phyloP scores from a whole-genome alignment of 306 rosid genomes.

The Prunus dulcis region DNA sequence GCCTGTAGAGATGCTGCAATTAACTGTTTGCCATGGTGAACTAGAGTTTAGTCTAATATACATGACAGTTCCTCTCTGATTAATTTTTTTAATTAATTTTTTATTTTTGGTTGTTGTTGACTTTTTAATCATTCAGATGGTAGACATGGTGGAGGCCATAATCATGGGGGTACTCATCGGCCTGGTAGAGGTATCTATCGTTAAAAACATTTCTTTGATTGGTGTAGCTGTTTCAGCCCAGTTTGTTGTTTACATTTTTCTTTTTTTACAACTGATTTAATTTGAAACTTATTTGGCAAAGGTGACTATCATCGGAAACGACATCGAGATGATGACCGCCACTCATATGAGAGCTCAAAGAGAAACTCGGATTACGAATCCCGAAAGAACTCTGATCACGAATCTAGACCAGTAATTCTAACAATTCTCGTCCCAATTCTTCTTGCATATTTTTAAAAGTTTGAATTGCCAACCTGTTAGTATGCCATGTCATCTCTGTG shows the following conservation, averaged over 20 bases:
- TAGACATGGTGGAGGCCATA: slow-evolving; percentile 72
- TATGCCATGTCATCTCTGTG: not conserved
- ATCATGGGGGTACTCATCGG: slow-evolving; percentile 67
- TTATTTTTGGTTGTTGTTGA: not conserved
- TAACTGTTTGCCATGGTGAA: not conserved
- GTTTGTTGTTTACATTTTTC: not conserved
- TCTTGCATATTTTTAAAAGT: slow-evolving; percentile 3
- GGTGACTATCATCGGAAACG: slow-evolving; percentile 73
- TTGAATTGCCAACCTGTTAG: slow-evolving; percentile 12
- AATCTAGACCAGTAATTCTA: slow-evolving; percentile 74
- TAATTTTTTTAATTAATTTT: not conserved
- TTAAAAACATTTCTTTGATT: slow-evolving; percentile 11
- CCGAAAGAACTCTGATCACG: slow-evolving; percentile 68
- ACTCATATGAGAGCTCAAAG: slow-evolving; percentile 57
- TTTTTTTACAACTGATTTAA: not conserved
- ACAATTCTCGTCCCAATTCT: slow-evolving; percentile 14
- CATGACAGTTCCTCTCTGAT: slow-evolving; percentile 2
- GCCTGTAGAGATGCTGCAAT: not conserved
- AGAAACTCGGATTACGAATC: slow-evolving; percentile 67
- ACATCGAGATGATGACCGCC: slow-evolving; percentile 78
- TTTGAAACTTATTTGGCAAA: slow-evolving; percentile 10
- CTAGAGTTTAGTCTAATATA: not conserved
- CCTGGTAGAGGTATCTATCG: slow-evolving; percentile 70
- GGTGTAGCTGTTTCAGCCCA: not conserved
- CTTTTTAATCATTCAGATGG: slow-evolving; percentile 57